Base-by-base conservation (phyloP, 129 eudicot genomes). In the Sambucus nigra region DNA sequence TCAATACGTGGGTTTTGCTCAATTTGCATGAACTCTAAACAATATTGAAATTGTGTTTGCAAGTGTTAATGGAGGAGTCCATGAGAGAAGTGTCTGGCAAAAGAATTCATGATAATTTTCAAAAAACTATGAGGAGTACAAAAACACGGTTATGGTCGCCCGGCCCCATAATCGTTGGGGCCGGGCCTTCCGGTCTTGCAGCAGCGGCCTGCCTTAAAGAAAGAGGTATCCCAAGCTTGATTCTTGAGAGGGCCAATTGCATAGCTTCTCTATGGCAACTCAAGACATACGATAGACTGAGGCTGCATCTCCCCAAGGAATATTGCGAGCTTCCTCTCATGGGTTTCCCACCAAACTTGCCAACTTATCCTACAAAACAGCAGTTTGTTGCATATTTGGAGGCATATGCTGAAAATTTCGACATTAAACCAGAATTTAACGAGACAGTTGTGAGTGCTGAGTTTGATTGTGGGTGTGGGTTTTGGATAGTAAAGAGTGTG, bases 141-240 rank as follows among this genome's bases (percentile, higher is more conserved):
- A 8, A 27, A 9, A 55, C 63, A 18, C 26, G 64, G 18, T 59
- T 69, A 12, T 51, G 71, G 72, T 74, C 70, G 2, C 48, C 66
- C 0, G 94, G 84, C 10, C 81, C 94, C 4, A 38, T 83, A 22
- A 79, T 83, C 28, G 55, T 83, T 2, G 94, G 94, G 18, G 87
- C 87, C 0, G 94, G 94, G 15, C 94, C 94, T 19, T 79, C 94
- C 0, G 94, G 94, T 20, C 74, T 83, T 0, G 94, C 94, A 4
- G 75, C 62, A 16, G 94, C 84, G 0, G 94, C 94, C 5, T 73
- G 94, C 53, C 76, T 83, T 4, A 83, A 67, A 61, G 65, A 76
- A 28, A 59, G 45, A 57, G 83, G 81, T 0, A 21, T 83, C 32
- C 65, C 80, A 0, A 31, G 50, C 38, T 58, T 79, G 44, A 76